Conservation (phyloP, 768 basidiomycete genomes). For the Pleurotus salmoneostramineus region DNA sequence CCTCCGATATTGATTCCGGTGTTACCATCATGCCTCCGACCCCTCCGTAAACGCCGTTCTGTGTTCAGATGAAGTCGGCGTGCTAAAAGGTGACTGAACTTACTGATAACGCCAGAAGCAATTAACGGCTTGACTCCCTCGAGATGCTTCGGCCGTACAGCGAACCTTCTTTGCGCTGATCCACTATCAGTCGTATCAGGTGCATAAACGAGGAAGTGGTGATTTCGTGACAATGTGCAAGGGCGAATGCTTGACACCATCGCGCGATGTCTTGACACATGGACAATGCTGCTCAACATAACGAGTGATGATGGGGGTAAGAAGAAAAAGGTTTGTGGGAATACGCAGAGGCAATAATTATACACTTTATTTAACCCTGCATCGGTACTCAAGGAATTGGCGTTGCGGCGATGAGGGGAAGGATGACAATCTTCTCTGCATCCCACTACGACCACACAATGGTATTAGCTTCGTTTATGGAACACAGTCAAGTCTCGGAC, state of each 20-base stretch:
- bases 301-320: not conserved
- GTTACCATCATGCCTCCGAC: conserved; percentile 47
- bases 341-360: not conserved
- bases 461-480: not conserved
- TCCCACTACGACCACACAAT: conserved; percentile 45
- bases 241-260: not conserved
- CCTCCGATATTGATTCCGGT: conserved; percentile 34
- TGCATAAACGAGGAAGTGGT: conserved; percentile 50
- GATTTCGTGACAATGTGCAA: conserved; percentile 7
- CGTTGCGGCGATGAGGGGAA: conserved; percentile 39
- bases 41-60: conserved; percentile 24
- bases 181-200: conserved; percentile 48
- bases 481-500: not conserved
- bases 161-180: conserved; percentile 37
- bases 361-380: not conserved
- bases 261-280: not conserved
- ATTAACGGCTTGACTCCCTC: conserved; percentile 30
- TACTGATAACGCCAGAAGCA: conserved; percentile 38
- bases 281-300: not conserved
- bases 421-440: conserved; percentile 45
- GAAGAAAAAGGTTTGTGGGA: not conserved
- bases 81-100: conserved; percentile 11
- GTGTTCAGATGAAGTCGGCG: not conserved
- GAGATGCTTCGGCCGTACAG: conserved; percentile 43
- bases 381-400: conserved; percentile 15